Base-by-base conservation (phyloP, 495 filamentous ascomycete species). In the Lepraria neglecta region DNA sequence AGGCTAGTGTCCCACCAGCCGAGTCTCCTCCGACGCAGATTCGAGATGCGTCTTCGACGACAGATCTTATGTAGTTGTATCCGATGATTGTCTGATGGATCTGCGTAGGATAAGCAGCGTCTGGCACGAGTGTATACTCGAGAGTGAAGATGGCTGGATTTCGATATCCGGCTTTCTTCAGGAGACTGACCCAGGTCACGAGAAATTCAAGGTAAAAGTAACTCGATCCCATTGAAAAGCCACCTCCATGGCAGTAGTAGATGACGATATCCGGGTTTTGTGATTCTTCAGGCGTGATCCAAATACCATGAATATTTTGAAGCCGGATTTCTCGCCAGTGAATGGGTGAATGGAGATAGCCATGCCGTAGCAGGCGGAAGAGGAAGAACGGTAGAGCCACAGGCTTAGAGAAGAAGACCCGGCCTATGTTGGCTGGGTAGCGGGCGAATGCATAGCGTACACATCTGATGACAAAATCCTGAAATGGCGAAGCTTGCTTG, bases 131-230 rank as follows among this genome's bases (percentile, higher is more conserved):
- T 9, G 84, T 87, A 67, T 92, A 92, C 56, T 92, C 88, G 6
- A 91, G 72, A 2, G 85, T 82, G 67, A 92, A 87, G n/a, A 91
- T 78, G 17, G 87, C 86, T 3, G 89, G 88, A 67, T 90, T 91
- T 15, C 68, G 54, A 67, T 85, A 90, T 15, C 86, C 86, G 40
- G 74, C 69, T 17, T 78, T 71, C 33, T 76, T 72, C 42, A 92
- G 73, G 0, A 85, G 68, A 46, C 72, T 77, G 17, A 84, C 65
- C 83, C 83, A 88, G 30, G 84, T 79, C 42, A 89, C 67, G 19
- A 92, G 75, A 64, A 91, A 91, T 70, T 92, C 88, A 24, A 91
- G 80, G 69, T 92, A 92, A 71, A 92, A 92, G 71, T 88, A 87
- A 30, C 77, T 69, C 15, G 86, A 87, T 35, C 88, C 88, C 85